A percentile compares a stretch with the other conserved stretches of the same genome.
Evolutionary conservation across 805 yeast species (phyloP).

Genomic region (Starmerella riodocensis): DNA sequence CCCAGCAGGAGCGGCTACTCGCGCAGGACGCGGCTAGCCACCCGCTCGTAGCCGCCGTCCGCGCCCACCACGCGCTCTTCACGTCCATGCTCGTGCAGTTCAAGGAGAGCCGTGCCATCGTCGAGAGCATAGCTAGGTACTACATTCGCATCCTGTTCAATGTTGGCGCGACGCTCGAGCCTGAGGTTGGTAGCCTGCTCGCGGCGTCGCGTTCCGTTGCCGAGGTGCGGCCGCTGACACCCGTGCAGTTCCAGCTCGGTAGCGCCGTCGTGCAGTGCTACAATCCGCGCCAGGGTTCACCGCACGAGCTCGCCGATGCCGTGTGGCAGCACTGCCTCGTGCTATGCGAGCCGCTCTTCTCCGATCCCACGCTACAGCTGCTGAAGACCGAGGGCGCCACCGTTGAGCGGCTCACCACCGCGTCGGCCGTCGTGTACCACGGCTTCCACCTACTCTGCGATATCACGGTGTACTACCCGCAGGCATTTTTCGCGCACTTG

Average conservation of each 20-base stretch:
- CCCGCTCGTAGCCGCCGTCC: slow-evolving; percentile 25
- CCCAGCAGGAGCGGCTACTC: neutral
- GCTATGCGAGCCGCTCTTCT: slow-evolving; percentile 62
- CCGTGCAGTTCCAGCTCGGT: slow-evolving; percentile 16
- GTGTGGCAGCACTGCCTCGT: slow-evolving; percentile 79
- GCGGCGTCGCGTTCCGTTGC: slow-evolving; percentile 1
- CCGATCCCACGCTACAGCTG: neutral
- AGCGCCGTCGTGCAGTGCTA: slow-evolving; percentile 15
- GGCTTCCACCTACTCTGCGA: slow-evolving; percentile 20
- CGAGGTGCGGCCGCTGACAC: slow-evolving; percentile 2
- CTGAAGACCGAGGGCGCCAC: slow-evolving; percentile 12
- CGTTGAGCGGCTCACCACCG: slow-evolving; percentile 10
- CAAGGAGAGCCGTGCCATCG: slow-evolving; percentile 6
- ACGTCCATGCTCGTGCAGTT: slow-evolving; percentile 3
- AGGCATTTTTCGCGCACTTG: slow-evolving; percentile 10
- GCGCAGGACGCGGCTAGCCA: too few species aligned
- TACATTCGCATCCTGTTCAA: slow-evolving; percentile 16
- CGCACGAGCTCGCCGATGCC: slow-evolving; percentile 30
- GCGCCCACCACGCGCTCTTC: slow-evolving; percentile 10
- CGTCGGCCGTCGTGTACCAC: slow-evolving; percentile 8
- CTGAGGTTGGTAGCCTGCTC: slow-evolving; percentile 7
- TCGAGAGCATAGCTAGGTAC: slow-evolving; percentile 15
- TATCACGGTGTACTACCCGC: slow-evolving; percentile 12
- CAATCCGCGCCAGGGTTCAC: slow-evolving; percentile 9
- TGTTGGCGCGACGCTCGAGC: slow-evolving; percentile 8